Conservation (phyloP, 495 filamentous ascomycete species). For the Penicillium maclennaniae region DNA sequence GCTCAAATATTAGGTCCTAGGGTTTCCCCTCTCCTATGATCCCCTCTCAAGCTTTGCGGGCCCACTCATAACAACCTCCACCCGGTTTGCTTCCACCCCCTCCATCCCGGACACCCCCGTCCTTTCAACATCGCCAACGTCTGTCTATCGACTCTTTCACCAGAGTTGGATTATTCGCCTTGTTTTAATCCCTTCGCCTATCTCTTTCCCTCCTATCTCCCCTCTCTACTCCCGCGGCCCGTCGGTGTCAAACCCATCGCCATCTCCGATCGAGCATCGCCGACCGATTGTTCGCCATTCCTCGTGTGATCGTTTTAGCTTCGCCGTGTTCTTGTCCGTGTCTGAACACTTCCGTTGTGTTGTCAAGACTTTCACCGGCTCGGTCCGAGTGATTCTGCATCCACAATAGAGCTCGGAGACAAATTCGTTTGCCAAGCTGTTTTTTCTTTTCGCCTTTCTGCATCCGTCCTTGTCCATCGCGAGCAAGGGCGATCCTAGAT, state of each 20-base stretch:
- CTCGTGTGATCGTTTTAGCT: conserved; percentile 1
- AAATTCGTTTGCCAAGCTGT: conserved; percentile 7
- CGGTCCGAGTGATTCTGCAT: conserved; percentile 4
- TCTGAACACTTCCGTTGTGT: conserved; percentile 19
- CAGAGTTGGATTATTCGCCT: conserved; percentile 8
- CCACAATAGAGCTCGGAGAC: conserved; percentile 19
- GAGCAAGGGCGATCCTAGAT: conserved; percentile 43
- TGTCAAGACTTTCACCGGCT: conserved; percentile 1
- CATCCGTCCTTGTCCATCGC: conserved; percentile 13
- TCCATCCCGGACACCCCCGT: conserved; percentile 20
- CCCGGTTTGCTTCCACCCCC: conserved; percentile 21
- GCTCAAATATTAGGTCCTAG: background rate
- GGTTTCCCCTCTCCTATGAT: conserved; percentile 11
- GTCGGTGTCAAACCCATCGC: conserved; percentile 19
- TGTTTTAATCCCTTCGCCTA: conserved; percentile 10
- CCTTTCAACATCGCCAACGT: conserved; percentile 20
- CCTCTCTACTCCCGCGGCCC: conserved; percentile 18
- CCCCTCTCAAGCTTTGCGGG: conserved; percentile 26
- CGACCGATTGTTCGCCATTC: conserved; percentile 10
- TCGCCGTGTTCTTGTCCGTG: conserved; percentile 5
- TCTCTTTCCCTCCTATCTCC: conserved; percentile 7
- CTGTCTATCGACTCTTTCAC: conserved; percentile 8
- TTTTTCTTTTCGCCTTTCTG: conserved; percentile 10
- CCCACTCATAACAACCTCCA: conserved; percentile 24
- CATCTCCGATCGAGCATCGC: conserved; percentile 12